phyloP scores from a whole-genome alignment of 305 asterid genomes.

The Solanum hybrid region DNA sequence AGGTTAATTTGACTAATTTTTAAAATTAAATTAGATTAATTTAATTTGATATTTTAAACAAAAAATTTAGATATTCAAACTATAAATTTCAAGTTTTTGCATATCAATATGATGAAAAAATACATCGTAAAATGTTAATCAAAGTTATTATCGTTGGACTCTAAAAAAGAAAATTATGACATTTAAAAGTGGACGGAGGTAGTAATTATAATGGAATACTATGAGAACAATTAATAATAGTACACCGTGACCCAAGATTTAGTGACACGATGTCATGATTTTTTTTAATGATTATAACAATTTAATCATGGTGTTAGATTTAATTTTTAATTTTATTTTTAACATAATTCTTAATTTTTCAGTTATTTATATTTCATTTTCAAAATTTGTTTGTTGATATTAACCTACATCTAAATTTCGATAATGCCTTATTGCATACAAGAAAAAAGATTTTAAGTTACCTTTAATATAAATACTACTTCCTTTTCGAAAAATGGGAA shows the following conservation, averaged over 20 bases:
- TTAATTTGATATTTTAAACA: not conserved
- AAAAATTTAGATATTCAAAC: too few relatives aligned
- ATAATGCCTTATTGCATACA: not conserved
- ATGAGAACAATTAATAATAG: not conserved
- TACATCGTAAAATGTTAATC: too few relatives aligned
- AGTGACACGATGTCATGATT: not conserved
- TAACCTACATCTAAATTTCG: not conserved
- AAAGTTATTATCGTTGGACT: rapidly evolving
- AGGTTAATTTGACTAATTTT: too few relatives aligned
- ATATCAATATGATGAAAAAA: too few relatives aligned
- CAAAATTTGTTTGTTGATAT: not conserved
- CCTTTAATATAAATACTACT: not conserved
- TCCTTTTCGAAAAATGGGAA: not conserved
- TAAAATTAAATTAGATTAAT: too few relatives aligned
- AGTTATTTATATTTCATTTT: not conserved
- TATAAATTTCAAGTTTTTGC: too few relatives aligned
- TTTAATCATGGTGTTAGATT: not conserved
- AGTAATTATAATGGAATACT: not conserved
- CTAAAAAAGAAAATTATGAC: rapidly evolving
- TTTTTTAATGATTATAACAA: not conserved
- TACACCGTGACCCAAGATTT: not conserved
- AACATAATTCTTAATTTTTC: not conserved
- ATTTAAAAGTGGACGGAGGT: not conserved
- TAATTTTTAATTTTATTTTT: not conserved
- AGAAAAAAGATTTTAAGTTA: not conserved